Base-by-base conservation (phyloP, 345 rosid genomes). In the Moricandia arvensis region DNA sequence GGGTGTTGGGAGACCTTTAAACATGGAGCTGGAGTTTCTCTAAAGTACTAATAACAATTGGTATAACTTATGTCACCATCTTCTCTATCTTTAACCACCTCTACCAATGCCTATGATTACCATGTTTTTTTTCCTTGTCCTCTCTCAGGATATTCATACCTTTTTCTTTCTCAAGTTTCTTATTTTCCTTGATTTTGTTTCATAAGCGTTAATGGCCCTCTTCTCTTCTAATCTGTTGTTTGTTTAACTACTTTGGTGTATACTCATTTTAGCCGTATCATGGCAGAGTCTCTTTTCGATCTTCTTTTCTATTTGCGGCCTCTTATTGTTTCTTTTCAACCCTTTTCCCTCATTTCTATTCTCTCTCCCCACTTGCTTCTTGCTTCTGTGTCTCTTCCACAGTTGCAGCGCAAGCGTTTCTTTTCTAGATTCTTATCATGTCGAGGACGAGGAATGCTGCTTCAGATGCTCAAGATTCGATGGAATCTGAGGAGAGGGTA, bases 311-410 rank as follows among this genome's bases (percentile, higher is more conserved):
- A 82, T 82, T n/a, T n/a, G n/a, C 76, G 82, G 85, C 97, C 97
- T 86, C 89, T 69, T 77, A 77, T 70, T 87, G 87, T 82, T 87
- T 85, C 88, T 87, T 80, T 82, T 87, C 87, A 94, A 83, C 78
- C 90, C 96, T 85, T 83, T 87, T 43, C 51, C 85, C 82, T 74
- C 86, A 69, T 69, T 78, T 88, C 80, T 77, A 66, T 84, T 84
- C 90, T 88, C 85, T 38, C 45, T 38, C 13, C 45, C 45, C 45
- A 38, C 13, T 5, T 38, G 45, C 45, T 88, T 88, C 91, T 88
- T 86, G 93, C 87, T 82, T 85, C 97, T 86, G 82, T 89, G 84
- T 86, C 86, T 81, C 78, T 84, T 88, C 75, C 91, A 88, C 91
- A 93, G 90, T 86, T 84, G 78, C 87, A 82, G 76, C 83, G 91